Evolutionary conservation across 2,329 filamentous ascomycete species (phyloP).

Genomic region (Microdochium bolleyi): DNA sequence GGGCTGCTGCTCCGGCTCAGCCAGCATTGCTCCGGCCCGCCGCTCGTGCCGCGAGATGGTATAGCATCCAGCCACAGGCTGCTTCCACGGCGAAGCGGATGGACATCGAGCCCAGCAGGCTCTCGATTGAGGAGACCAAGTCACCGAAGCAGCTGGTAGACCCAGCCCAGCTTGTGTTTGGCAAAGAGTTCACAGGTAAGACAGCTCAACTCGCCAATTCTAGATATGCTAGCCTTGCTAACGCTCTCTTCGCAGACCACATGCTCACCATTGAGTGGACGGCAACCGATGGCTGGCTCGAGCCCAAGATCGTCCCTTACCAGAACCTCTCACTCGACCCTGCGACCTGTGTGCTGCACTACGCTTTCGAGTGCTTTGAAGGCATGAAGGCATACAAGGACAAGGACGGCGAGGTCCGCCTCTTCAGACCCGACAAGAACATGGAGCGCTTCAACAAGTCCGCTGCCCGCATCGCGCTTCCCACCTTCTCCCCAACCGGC

Average conservation of each 20-base stretch:
- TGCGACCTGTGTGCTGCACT: constrained; percentile 95
- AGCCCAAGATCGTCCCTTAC: constrained; percentile 82
- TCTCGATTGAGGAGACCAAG: constrained; percentile 66
- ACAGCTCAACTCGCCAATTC: background rate
- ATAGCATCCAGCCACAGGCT: constrained; percentile 45
- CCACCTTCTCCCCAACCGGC: constrained; percentile 67
- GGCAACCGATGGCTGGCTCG: constrained; percentile 71
- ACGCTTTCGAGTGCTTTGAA: constrained; percentile 96
- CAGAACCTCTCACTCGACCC: constrained; percentile 96
- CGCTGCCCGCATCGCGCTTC: constrained; percentile 82
- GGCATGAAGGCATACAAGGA: constrained; percentile 99
- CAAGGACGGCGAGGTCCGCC: constrained; percentile 63
- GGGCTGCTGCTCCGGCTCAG: constrained; percentile 16
- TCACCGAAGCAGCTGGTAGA: constrained; percentile 68
- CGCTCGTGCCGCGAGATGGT: constrained; percentile 29
- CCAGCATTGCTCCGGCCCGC: constrained; percentile 22
- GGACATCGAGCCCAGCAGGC: constrained; percentile 68
- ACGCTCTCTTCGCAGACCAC: constrained; percentile 57
- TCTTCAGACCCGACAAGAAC: constrained; percentile 94
- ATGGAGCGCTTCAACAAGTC: constrained; percentile 94
- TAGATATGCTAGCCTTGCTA: background rate
- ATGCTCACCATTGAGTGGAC: constrained; percentile 97
- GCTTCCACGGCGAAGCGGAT: constrained; percentile 46
- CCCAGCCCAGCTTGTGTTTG: constrained; percentile 80
- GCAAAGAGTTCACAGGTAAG: constrained; percentile 79